phyloP scores from a whole-genome alignment of 306 rosid species.

The Cajanus cajan region DNA sequence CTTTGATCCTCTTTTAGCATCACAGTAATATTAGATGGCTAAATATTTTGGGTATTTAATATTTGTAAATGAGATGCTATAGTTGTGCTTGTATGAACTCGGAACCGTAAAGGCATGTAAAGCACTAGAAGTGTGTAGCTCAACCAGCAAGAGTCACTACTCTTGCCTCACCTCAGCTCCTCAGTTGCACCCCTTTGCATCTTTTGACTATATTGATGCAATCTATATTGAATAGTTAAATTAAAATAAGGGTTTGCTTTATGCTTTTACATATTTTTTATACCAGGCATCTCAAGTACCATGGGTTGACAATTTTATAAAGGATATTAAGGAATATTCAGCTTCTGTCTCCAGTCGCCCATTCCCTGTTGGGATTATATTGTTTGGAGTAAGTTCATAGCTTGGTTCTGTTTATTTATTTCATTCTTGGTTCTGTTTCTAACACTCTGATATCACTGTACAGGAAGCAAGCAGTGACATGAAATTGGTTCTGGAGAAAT shows the following conservation, averaged over 20 bases:
- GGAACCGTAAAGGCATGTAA: not conserved
- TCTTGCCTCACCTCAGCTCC: not conserved
- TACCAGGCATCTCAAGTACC: conserved; percentile 33
- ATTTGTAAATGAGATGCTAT: not conserved
- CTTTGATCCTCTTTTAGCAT: conserved; percentile 10
- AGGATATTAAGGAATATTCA: conserved; percentile 44
- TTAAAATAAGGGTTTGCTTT: not conserved
- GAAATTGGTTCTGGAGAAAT: conserved; percentile 43
- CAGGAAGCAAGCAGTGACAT: conserved; percentile 36
- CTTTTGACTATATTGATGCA: not conserved
- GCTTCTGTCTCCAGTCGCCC: conserved; percentile 35
- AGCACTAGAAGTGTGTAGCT: not conserved
- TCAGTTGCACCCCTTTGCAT: not conserved
- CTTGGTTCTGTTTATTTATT: not conserved
- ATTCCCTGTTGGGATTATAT: conserved; percentile 41
- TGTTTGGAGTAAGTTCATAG: conserved; percentile 48
- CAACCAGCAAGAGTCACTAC: not conserved
- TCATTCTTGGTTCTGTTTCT: conserved; percentile 5
- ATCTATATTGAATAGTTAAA: not conserved
- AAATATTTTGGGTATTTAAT: not conserved
- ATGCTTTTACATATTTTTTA: conserved; percentile 6
- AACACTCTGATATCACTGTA: conserved; percentile 20
- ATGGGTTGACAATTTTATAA: conserved; percentile 33
- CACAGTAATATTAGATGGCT: not conserved
- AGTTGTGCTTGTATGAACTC: not conserved